A percentile compares a stretch with the other conserved stretches of the same genome.
Evolutionary conservation across 2,329 filamentous ascomycete genomes (phyloP).

Genomic region (Arthrinium phaeospermum): DNA sequence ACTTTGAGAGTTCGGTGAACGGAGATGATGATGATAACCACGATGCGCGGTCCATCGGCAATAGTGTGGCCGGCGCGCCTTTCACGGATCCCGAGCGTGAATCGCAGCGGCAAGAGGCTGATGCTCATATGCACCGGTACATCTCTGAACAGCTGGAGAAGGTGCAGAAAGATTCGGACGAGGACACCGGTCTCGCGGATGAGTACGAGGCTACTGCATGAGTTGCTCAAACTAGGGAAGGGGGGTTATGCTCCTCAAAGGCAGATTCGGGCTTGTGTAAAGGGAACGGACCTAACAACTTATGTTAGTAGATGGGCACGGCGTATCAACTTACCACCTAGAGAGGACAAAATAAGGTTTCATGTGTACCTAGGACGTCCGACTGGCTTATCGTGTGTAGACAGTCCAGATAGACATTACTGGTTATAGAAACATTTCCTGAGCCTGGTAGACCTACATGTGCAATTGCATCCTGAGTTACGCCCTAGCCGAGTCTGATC

Average conservation of each 20-base stretch:
- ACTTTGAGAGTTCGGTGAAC: slow-evolving; percentile 65
- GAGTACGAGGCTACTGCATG: slow-evolving; percentile 41
- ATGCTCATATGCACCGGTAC: slow-evolving; percentile 79
- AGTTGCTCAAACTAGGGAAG: not conserved
- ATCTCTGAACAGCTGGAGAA: slow-evolving; percentile 80
- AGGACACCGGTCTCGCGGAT: slow-evolving; percentile 36
- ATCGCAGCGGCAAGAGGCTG: slow-evolving; percentile 58
- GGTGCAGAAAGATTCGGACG: slow-evolving; percentile 63
- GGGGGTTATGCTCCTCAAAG: not conserved
- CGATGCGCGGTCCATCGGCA: slow-evolving; percentile 36
- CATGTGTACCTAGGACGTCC: not conserved
- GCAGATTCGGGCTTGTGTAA: not conserved
- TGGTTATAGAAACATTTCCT: not conserved
- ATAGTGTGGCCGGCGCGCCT: slow-evolving; percentile 49
- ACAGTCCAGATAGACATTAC: not conserved
- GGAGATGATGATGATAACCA: slow-evolving; percentile 51
- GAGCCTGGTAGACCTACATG: not conserved
- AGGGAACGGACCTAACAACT: not conserved
- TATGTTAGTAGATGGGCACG: not conserved
- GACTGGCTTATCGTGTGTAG: not conserved
- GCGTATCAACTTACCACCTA: not conserved
- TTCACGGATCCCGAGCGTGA: slow-evolving; percentile 56
- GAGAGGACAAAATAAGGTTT: not conserved
- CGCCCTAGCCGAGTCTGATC: not conserved
- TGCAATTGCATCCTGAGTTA: not conserved